These are phyloP conservation scores for Malus orientalis DNA, from an alignment of 306 rosid species.

Conservation along the genomic window DNA sequence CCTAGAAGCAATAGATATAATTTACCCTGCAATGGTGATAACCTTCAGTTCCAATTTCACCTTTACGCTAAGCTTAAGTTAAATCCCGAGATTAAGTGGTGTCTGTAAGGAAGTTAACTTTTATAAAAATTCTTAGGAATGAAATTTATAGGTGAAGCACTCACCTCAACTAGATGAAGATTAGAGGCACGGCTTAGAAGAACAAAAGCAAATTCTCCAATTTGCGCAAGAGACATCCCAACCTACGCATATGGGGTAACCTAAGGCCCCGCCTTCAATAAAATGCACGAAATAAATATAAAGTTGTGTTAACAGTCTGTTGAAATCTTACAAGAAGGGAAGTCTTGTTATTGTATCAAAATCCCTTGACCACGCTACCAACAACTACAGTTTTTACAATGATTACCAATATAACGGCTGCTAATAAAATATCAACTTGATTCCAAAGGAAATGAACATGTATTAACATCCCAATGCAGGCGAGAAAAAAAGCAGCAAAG, in stretches of 20 bases:
- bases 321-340: slow-evolving; percentile 76
- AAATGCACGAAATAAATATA: slow-evolving; percentile 24
- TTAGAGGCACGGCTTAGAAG: slow-evolving; percentile 97
- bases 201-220: slow-evolving; percentile 96
- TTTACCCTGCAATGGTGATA: slow-evolving; percentile 63
- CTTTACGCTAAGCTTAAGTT: neutral
- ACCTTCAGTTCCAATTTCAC: slow-evolving; percentile 2
- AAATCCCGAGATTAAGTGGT: neutral
- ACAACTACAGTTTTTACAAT: slow-evolving; percentile 70
- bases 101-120: neutral
- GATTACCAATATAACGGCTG: slow-evolving; percentile 90
- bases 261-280: slow-evolving; percentile 46
- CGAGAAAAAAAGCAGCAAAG: slow-evolving; percentile 93
- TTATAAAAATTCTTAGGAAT: neutral
- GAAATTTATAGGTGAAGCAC: slow-evolving; percentile 15
- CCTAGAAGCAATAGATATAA: slow-evolving; percentile 83
- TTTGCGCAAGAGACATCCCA: slow-evolving; percentile 94
- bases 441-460: slow-evolving; percentile 97
- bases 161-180: slow-evolving; percentile 95
- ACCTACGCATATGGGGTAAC: slow-evolving; percentile 71
- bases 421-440: slow-evolving; percentile 90
- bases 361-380: slow-evolving; percentile 80
- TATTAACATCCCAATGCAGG: slow-evolving; percentile 98
- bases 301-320: slow-evolving; percentile 14
- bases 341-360: slow-evolving; percentile 87